These are phyloP conservation scores for Flaveria floridana DNA, from an alignment of 140 eudicot species.

Conservation along the genomic window DNA sequence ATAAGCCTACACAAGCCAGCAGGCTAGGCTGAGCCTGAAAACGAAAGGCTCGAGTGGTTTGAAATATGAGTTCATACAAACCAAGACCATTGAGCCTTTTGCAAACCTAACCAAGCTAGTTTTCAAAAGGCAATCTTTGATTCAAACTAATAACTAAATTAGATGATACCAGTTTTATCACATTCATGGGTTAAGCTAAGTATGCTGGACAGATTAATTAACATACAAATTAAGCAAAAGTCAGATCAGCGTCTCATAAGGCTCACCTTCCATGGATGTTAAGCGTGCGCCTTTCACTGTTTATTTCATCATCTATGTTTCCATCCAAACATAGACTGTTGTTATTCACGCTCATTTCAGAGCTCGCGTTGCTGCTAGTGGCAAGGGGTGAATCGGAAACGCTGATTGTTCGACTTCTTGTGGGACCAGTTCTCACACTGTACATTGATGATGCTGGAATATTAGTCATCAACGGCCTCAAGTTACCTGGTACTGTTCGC, in stretches of 20 bases:
- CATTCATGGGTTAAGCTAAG: constrained; percentile 34
- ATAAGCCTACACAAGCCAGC: not conserved
- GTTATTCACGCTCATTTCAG: constrained; percentile 81
- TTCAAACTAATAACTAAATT: constrained; percentile 37
- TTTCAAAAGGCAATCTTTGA: not conserved
- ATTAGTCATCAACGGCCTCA: constrained; percentile 88
- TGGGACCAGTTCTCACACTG: constrained; percentile 83
- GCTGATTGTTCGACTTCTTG: constrained; percentile 61
- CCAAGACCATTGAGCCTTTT: not conserved
- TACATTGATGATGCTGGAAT: constrained; percentile 97
- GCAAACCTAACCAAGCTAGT: not conserved
- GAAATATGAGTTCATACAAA: not conserved
- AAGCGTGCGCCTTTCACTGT: constrained; percentile 50
- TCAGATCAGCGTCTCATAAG: constrained; percentile 14
- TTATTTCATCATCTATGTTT: constrained; percentile 62
- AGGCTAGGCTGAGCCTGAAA: not conserved
- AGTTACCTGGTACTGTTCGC: constrained; percentile 72
- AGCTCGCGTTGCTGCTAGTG: constrained; percentile 93
- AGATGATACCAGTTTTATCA: constrained; percentile 23
- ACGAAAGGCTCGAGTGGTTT: not conserved
- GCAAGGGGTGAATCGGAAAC: constrained; percentile 90
- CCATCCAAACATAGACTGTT: constrained; percentile 55
- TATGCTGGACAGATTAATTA: constrained; percentile 18
- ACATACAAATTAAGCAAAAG: constrained; percentile 23
- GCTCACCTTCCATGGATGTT: constrained; percentile 63